A percentile compares a stretch with the other conserved stretches of the same genome.
Evolutionary conservation across 2,329 filamentous ascomycete genomes (phyloP).

Genomic region (Aotearoamyces nothofagi): DNA sequence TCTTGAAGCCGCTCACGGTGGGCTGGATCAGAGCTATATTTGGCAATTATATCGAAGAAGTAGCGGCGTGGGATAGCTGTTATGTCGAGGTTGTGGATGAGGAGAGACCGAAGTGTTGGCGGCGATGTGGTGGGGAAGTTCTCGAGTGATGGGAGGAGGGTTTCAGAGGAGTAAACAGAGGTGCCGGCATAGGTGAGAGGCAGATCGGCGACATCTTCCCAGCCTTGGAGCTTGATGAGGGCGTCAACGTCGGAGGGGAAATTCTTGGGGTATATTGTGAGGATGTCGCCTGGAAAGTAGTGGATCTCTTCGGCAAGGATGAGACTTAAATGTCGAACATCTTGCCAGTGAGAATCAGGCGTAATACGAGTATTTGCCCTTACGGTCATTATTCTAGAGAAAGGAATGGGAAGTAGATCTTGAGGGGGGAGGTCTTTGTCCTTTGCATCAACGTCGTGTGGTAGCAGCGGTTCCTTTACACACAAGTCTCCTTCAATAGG

Average conservation of each 20-base stretch:
- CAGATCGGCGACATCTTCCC: conserved; percentile 57
- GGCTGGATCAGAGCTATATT: conserved; percentile 55
- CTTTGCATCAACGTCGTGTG: not conserved
- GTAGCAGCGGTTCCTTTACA: not conserved
- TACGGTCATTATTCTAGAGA: conserved; percentile 32
- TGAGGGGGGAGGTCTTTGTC: conserved; percentile 2
- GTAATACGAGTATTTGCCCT: conserved; percentile 60
- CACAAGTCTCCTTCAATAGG: not conserved
- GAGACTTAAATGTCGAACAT: conserved; percentile 70
- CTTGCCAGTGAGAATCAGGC: conserved; percentile 71
- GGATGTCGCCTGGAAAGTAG: conserved; percentile 59
- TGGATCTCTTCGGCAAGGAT: conserved; percentile 25
- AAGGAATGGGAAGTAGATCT: conserved; percentile 7
- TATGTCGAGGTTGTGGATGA: conserved; percentile 78
- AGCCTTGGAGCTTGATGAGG: conserved; percentile 66
- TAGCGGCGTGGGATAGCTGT: conserved; percentile 75
- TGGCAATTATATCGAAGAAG: conserved; percentile 67
- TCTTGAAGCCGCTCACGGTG: conserved; percentile 75
- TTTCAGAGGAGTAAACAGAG: conserved; percentile 14
- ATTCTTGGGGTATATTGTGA: conserved; percentile 79
- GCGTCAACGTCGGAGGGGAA: conserved; percentile 65
- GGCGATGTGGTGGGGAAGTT: conserved; percentile 19
- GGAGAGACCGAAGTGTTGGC: conserved; percentile 51
- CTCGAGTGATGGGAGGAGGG: conserved; percentile 22
- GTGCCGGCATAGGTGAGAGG: conserved; percentile 37